phyloP scores from a whole-genome alignment of 352 stramenopile genomes.

The Phytophthora rubi region DNA sequence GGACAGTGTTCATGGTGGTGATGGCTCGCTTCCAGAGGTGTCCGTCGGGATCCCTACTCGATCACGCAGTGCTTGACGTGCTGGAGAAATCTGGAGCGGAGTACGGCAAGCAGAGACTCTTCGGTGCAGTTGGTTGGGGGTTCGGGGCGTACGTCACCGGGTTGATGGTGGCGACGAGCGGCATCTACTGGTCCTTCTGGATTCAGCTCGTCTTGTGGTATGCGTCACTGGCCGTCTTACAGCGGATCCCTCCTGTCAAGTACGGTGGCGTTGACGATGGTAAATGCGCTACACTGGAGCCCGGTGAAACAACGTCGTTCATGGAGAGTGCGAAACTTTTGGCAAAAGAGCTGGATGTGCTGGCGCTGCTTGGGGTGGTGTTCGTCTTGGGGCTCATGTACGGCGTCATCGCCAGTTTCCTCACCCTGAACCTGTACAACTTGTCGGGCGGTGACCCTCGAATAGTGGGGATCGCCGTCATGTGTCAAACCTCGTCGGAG shows the following conservation, averaged over 20 bases:
- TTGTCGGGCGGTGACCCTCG: constrained; percentile 43
- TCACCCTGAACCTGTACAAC: constrained; percentile 64
- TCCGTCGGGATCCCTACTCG: constrained; percentile 55
- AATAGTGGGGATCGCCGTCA: constrained; percentile 52
- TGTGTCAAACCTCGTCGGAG: constrained; percentile 58
- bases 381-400: constrained; percentile 77
- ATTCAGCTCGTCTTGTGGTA: constrained; percentile 1
- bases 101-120: constrained; percentile 78
- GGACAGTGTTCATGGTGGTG: constrained; percentile 49
- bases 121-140: constrained; percentile 66
- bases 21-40: constrained; percentile 59
- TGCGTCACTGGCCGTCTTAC: not conserved
- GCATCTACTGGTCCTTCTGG: constrained; percentile 38
- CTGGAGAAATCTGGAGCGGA: constrained; percentile 63
- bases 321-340: constrained; percentile 34
- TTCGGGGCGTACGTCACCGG: constrained; percentile 61
- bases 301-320: constrained; percentile 34
- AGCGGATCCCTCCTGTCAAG: not conserved
- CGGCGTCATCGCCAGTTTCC: constrained; percentile 70
- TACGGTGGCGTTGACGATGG: not conserved
- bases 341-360: constrained; percentile 49
- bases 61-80: constrained; percentile 66
- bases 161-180: constrained; percentile 45
- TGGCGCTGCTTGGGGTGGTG: constrained; percentile 63
- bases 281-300: not conserved